Conservation (phyloP, 148 eudicot genomes). For the Vaccinium macrocarpon region DNA sequence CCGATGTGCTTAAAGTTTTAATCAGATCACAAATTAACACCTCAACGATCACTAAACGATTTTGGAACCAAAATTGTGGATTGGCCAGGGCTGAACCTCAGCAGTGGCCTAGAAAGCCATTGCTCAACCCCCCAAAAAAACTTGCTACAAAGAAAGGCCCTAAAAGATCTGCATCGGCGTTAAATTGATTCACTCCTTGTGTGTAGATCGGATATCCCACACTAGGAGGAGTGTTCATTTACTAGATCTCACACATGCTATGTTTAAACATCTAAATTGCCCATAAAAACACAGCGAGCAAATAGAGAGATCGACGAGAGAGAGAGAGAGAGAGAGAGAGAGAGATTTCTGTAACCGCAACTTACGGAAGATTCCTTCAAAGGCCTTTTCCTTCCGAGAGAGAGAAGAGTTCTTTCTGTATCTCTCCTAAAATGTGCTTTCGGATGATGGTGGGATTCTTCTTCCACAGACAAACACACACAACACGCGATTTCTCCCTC, state of each 20-base stretch:
- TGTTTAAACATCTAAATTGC: neutral
- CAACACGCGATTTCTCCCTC: no score
- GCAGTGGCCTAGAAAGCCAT: neutral
- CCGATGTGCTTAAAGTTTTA: neutral
- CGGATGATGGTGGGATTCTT: no score
- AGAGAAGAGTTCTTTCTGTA: no score
- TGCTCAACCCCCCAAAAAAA: neutral
- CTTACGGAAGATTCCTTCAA: no score
- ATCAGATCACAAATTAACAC: slow-evolving; percentile 2
- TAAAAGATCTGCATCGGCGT: neutral
- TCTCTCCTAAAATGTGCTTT: no score
- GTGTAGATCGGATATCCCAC: neutral
- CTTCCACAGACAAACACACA: no score
- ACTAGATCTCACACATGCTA: neutral
- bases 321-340: neutral
- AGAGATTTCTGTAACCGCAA: no score
- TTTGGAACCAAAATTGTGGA: neutral
- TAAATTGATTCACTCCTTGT: neutral
- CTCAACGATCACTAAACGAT: neutral
- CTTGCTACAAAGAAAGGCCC: neutral
- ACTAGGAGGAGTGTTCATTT: neutral
- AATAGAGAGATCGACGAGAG: neutral
- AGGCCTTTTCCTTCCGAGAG: no score
- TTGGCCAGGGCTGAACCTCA: neutral
- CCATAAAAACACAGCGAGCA: neutral